Percentiles rank a stretch among this genome's conserved stretches.
phyloP scores from a whole-genome alignment of 2,329 filamentous ascomycete genomes.

The Colletotrichum phormii region DNA sequence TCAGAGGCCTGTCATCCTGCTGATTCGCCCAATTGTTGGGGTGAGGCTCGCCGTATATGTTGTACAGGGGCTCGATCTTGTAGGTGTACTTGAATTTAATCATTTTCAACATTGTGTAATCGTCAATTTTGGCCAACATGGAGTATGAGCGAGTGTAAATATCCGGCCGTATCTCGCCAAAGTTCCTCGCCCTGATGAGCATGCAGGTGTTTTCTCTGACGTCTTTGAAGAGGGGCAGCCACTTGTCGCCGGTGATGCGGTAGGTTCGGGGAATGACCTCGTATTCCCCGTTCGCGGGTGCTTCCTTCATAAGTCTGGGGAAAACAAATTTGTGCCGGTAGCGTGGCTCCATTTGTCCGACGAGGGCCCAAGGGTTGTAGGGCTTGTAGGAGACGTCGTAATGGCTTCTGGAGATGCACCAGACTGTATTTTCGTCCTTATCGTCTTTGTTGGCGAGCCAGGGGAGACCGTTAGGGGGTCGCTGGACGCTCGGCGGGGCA shows the following conservation, averaged over 20 bases:
- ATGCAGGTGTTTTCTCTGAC: too few species aligned
- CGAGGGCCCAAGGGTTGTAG: neutral
- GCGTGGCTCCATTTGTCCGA: neutral
- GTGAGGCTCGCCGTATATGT: neutral
- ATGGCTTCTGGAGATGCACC: neutral
- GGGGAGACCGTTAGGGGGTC: too few species aligned
- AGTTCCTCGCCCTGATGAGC: neutral
- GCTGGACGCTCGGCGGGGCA: too few species aligned
- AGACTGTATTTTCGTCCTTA: neutral
- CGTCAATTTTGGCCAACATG: neutral
- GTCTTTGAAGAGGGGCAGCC: too few species aligned
- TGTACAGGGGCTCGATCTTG: neutral
- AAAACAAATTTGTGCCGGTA: neutral
- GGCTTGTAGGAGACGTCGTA: neutral
- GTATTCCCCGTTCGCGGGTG: neutral
- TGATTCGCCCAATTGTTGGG: neutral
- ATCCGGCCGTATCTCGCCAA: neutral
- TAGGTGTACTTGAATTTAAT: too few species aligned
- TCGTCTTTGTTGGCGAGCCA: too few species aligned
- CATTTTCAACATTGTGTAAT: neutral
- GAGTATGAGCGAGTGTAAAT: neutral
- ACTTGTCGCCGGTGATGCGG: neutral
- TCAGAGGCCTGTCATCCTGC: neutral
- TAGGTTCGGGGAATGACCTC: neutral
- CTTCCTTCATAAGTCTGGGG: neutral